Evolutionary conservation across 352 stramenopile species (phyloP).

Genomic region (Pilasporangium apinafurcum): DNA sequence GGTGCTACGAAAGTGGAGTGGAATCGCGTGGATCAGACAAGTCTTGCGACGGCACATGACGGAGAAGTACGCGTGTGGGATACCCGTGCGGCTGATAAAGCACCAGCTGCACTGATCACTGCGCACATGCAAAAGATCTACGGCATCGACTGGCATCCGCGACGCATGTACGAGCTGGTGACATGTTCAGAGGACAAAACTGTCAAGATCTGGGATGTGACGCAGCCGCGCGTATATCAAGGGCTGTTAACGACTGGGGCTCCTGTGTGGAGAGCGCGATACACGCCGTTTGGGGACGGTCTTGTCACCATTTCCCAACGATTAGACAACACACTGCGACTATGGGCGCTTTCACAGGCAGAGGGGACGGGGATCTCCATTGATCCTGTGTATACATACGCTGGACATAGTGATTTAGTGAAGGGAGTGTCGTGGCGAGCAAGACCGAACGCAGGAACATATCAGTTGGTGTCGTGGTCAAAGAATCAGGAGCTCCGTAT

Average conservation of each 20-base stretch:
- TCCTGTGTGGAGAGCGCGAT: slow-evolving; percentile 62
- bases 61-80: slow-evolving; percentile 79
- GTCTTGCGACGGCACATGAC: slow-evolving; percentile 73
- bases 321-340: slow-evolving; percentile 46
- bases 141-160: slow-evolving; percentile 75
- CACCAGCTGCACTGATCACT: slow-evolving; percentile 52
- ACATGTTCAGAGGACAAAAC: slow-evolving; percentile 84
- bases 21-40: slow-evolving; percentile 63
- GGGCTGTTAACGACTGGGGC: slow-evolving; percentile 52
- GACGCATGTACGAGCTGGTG: slow-evolving; percentile 69
- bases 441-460: slow-evolving; percentile 26
- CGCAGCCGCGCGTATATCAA: slow-evolving; percentile 51
- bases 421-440: slow-evolving; percentile 63
- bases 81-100: slow-evolving; percentile 43
- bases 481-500: slow-evolving; percentile 78
- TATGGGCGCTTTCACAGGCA: slow-evolving; percentile 55
- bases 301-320: slow-evolving; percentile 73
- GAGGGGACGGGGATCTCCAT: slow-evolving; percentile 8
- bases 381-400: slow-evolving; percentile 57
- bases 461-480: slow-evolving; percentile 72
- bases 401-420: slow-evolving; percentile 56
- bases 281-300: slow-evolving; percentile 78
- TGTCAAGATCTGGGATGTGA: slow-evolving; percentile 80
- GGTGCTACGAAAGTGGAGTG: slow-evolving; percentile 72
- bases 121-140: slow-evolving; percentile 85